These are phyloP conservation scores for Boletus vermiculosoides DNA, from an alignment of 768 basidiomycete genomes.

Conservation along the genomic window DNA sequence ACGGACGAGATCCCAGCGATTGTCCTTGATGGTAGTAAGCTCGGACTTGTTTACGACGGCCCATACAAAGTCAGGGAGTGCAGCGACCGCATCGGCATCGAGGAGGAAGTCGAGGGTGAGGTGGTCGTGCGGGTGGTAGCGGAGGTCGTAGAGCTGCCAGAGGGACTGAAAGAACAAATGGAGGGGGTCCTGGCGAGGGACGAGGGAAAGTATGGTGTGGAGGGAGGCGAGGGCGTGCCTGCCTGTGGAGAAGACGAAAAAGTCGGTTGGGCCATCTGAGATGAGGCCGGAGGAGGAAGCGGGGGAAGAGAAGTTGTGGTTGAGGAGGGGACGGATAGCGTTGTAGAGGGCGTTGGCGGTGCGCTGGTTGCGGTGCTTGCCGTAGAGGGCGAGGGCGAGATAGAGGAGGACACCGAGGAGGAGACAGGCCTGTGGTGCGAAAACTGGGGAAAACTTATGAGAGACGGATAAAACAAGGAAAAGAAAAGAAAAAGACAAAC, in stretches of 20 bases:
- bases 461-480: too few relatives aligned
- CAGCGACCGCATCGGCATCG: conserved; percentile 34
- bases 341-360: conserved; percentile 67
- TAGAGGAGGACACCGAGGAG: conserved; percentile 56
- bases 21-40: conserved; percentile 61
- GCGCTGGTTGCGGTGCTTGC: conserved; percentile 55
- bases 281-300: conserved; percentile 48
- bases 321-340: conserved; percentile 56
- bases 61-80: conserved; percentile 74
- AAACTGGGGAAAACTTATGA: conserved; percentile 42
- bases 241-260: conserved; percentile 86
- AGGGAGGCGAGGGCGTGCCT: conserved; percentile 72
- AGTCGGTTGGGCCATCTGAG: conserved; percentile 73
- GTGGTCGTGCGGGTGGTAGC: conserved; percentile 65
- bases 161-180: conserved; percentile 60
- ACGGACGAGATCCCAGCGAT: conserved; percentile 86
- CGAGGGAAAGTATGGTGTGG: conserved; percentile 75
- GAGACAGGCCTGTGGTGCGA: conserved; percentile 63
- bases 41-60: conserved; percentile 81
- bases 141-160: conserved; percentile 71
- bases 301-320: conserved; percentile 75
- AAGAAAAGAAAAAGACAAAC: conserved; percentile 35
- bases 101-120: conserved; percentile 81
- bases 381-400: conserved; percentile 54
- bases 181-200: conserved; percentile 81